Evolutionary conservation across 495 filamentous ascomycete genomes (phyloP).

Genomic region (Achaetomiella virescens): DNA sequence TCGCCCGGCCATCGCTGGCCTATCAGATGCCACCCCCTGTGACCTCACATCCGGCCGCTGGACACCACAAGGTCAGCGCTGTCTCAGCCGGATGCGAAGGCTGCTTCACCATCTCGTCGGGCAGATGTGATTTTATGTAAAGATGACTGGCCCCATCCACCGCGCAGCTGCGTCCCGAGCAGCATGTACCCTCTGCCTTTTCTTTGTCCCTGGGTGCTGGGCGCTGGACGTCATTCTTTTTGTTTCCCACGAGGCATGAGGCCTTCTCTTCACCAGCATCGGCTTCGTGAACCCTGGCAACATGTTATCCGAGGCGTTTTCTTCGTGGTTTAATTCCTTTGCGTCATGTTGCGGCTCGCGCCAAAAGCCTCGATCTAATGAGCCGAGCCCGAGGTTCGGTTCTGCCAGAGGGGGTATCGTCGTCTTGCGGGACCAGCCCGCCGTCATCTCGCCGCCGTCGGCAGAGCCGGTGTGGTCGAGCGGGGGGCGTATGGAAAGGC

Average conservation of each 20-base stretch:
- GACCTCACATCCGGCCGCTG: conserved; percentile 29
- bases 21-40: conserved; percentile 38
- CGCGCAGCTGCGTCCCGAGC: conserved; percentile 3
- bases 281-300: conserved; percentile 34
- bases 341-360: conserved; percentile 37
- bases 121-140: conserved; percentile 12
- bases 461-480: conserved; percentile 26
- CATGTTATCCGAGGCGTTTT: conserved; percentile 35
- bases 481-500: conserved; percentile 25
- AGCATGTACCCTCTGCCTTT: conserved; percentile 12
- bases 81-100: conserved; percentile 15
- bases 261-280: conserved; percentile 12
- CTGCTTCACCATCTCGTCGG: conserved; percentile 1
- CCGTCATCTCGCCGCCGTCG: conserved; percentile 29
- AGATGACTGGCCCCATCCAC: conserved; percentile 14
- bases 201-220: conserved; percentile 15
- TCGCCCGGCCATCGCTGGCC: conserved; percentile 33
- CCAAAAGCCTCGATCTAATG: conserved; percentile 32
- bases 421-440: conserved; percentile 37
- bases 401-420: conserved; percentile 23
- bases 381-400: conserved; percentile 12
- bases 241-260: conserved; percentile 19
- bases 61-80: conserved; percentile 21
- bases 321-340: conserved; percentile 38
- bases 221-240: conserved; percentile 30